Conservation (phyloP, 2,329 filamentous ascomycete species). For the Ascochyta fabae region DNA sequence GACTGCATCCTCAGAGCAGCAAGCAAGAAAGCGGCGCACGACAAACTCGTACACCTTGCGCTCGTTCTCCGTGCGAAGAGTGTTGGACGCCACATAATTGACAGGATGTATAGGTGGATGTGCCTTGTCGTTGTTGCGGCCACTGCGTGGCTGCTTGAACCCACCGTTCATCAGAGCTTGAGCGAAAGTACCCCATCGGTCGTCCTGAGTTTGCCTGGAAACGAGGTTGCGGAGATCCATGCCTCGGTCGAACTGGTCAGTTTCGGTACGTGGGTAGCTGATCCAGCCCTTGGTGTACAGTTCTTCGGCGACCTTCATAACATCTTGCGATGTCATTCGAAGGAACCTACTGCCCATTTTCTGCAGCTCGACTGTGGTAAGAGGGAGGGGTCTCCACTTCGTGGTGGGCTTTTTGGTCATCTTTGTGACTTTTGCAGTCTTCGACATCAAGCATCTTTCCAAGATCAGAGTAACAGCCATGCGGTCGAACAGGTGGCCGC, state of each 20-base stretch:
- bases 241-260: slow-evolving; percentile 88
- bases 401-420: slow-evolving; percentile 90
- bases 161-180: slow-evolving; percentile 74
- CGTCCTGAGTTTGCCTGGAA: slow-evolving; percentile 80
- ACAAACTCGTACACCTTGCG: slow-evolving; percentile 90
- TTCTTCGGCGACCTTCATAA: slow-evolving; percentile 84
- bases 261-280: slow-evolving; percentile 96
- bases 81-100: slow-evolving; percentile 72
- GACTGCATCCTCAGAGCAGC: slow-evolving; percentile 92
- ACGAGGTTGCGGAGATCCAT: slow-evolving; percentile 84
- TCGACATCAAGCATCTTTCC: slow-evolving; percentile 80
- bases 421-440: slow-evolving; percentile 78
- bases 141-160: slow-evolving; percentile 82
- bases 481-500: slow-evolving; percentile 86
- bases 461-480: slow-evolving; percentile 81
- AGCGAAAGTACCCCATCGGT: slow-evolving; percentile 81
- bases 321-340: slow-evolving; percentile 86
- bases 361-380: slow-evolving; percentile 95
- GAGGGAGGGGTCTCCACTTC: slow-evolving; percentile 90
- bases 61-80: slow-evolving; percentile 69
- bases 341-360: slow-evolving; percentile 92
- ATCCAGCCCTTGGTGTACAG: slow-evolving; percentile 96
- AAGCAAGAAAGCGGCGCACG: slow-evolving; percentile 87
- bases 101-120: slow-evolving; percentile 97
- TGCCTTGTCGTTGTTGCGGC: slow-evolving; percentile 91